Conservation (phyloP, 352 stramenopile species). For the Halophytophthora batemanensis region DNA sequence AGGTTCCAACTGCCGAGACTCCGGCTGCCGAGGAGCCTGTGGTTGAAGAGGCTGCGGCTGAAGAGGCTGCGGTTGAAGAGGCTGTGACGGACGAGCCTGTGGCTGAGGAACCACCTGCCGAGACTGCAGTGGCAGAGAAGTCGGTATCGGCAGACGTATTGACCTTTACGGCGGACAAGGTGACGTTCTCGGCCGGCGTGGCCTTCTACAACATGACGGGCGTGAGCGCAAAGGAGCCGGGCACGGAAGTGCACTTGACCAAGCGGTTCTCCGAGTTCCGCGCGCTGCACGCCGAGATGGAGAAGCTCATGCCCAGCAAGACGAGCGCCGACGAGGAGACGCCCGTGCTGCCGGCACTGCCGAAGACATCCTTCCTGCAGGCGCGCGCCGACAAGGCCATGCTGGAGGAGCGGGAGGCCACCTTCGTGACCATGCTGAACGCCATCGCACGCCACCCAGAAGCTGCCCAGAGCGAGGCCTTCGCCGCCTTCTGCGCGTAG, state of each 20-base stretch:
- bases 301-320: constrained; percentile 49
- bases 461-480: constrained; percentile 32
- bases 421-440: constrained; percentile 70
- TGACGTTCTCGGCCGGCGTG: constrained; percentile 31
- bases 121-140: constrained; percentile 6
- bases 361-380: constrained; percentile 46
- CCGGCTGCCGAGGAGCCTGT: neutral
- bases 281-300: constrained; percentile 48
- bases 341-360: constrained; percentile 51
- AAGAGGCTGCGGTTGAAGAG: constrained; percentile 17
- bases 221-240: constrained; percentile 31
- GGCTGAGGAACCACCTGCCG: constrained; percentile 13
- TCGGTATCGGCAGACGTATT: constrained; percentile 9
- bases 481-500: constrained; percentile 50
- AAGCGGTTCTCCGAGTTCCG: constrained; percentile 85
- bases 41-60: constrained; percentile 8
- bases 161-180: constrained; percentile 33
- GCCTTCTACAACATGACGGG: constrained; percentile 55
- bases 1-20: constrained; percentile 4
- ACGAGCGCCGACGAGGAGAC: constrained; percentile 28
- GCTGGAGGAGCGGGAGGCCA: constrained; percentile 47
- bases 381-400: constrained; percentile 49
- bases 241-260: constrained; percentile 34
- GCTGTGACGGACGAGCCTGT: constrained; percentile 8
- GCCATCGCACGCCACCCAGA: constrained; percentile 50